Percentiles rank a stretch among this genome's conserved stretches.
phyloP scores from a whole-genome alignment of 805 yeast genomes.

The Wickerhamomyces tratensis region DNA sequence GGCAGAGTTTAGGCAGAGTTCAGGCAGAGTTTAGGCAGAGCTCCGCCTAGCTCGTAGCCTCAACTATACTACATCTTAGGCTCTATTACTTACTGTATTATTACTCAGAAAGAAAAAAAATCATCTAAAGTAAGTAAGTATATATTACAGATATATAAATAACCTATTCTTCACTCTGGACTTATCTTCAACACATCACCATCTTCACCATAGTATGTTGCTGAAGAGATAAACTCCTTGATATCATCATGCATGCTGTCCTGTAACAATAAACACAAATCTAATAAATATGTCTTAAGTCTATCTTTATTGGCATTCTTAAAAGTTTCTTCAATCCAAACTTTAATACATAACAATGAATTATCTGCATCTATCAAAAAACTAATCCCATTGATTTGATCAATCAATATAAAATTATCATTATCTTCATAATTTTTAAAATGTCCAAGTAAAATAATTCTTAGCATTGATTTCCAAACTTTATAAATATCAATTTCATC shows the following conservation, averaged over 20 bases:
- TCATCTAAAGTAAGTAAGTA: too few species aligned
- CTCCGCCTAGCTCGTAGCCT: too few species aligned
- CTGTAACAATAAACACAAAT: neutral
- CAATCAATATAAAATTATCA: neutral
- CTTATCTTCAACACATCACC: too few species aligned
- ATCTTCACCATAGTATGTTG: neutral
- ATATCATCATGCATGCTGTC: neutral
- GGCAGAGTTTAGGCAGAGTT: too few species aligned
- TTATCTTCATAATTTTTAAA: neutral
- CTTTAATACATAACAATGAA: neutral
- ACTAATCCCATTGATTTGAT: constrained; percentile 1
- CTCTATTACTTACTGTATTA: too few species aligned
- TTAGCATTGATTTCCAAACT: constrained; percentile 4
- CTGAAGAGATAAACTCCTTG: neutral
- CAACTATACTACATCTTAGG: too few species aligned
- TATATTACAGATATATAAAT: too few species aligned
- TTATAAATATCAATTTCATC: neutral
- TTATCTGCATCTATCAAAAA: neutral
- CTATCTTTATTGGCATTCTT: too few species aligned
- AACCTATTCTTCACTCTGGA: too few species aligned
- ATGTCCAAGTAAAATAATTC: constrained; percentile 2
- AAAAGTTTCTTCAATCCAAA: neutral
- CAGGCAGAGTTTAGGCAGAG: too few species aligned
- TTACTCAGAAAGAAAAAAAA: too few species aligned
- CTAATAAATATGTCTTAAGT: neutral